phyloP scores from a whole-genome alignment of 345 rosid genomes.

The Barbarea vulgaris region DNA sequence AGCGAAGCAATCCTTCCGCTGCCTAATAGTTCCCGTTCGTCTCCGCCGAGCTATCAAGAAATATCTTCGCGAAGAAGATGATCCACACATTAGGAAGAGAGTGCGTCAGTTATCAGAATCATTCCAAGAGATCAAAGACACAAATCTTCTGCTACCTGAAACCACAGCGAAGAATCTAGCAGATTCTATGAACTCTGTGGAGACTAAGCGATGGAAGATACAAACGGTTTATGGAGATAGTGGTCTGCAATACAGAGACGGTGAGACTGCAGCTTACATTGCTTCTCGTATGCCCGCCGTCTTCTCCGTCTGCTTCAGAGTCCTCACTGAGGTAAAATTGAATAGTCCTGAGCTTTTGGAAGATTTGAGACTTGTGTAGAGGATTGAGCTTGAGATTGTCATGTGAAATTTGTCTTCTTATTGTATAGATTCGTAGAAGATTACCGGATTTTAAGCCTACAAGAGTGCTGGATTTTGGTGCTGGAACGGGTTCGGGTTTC shows the following conservation, averaged over 20 bases:
- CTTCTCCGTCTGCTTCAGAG: slow-evolving; percentile 80
- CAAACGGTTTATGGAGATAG: slow-evolving; percentile 83
- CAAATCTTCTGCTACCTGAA: slow-evolving; percentile 54
- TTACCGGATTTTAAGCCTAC: slow-evolving; percentile 71
- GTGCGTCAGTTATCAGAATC: slow-evolving; percentile 74
- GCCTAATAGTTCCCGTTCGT: slow-evolving; percentile 71
- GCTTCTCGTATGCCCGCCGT: slow-evolving; percentile 99
- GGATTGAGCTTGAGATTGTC: neutral
- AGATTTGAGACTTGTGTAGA: neutral
- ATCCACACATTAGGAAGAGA: slow-evolving; percentile 78
- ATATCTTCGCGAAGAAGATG: slow-evolving; percentile 81
- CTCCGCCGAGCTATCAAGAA: slow-evolving; percentile 91
- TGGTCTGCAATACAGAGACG: slow-evolving; percentile 73
- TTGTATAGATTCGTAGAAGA: slow-evolving; percentile 64
- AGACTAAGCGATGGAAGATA: slow-evolving; percentile 85
- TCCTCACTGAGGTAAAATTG: slow-evolving; percentile 65
- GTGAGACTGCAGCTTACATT: slow-evolving; percentile 83
- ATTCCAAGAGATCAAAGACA: slow-evolving; percentile 65
- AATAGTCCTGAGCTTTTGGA: neutral
- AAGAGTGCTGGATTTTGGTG: slow-evolving; percentile 87
- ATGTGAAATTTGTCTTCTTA: neutral
- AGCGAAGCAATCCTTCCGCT: slow-evolving; percentile 71
- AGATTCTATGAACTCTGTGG: slow-evolving; percentile 81
- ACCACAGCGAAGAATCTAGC: slow-evolving; percentile 68
- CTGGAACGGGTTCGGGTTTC: slow-evolving; percentile 95